Conservation (phyloP, 352 stramenopile genomes). For the Phytophthora brassicae region DNA sequence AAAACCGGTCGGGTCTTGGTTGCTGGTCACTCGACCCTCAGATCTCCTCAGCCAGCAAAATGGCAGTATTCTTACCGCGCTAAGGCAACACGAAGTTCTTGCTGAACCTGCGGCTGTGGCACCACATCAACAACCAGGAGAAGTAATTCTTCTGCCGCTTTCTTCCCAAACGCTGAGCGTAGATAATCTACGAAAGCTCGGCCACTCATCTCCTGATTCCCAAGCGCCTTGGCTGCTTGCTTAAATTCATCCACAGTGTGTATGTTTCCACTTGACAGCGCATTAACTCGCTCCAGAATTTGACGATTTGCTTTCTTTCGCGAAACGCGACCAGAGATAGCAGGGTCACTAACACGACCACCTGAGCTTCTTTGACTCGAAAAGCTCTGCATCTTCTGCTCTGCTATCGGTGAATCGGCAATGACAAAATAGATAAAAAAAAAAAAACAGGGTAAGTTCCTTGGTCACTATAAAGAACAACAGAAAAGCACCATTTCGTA, state of each 20-base stretch:
- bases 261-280: conserved; percentile 48
- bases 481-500: conserved; percentile 11
- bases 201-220: conserved; percentile 69
- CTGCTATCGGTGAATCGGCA: conserved; percentile 23
- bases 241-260: conserved; percentile 63
- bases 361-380: conserved; percentile 23
- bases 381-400: conserved; percentile 42
- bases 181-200: conserved; percentile 64
- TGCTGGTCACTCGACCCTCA: conserved; percentile 3
- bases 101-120: conserved; percentile 57
- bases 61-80: conserved; percentile 26
- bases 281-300: conserved; percentile 66
- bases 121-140: conserved; percentile 67
- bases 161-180: conserved; percentile 55
- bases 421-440: conserved; percentile 9
- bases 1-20: background rate
- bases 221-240: conserved; percentile 64
- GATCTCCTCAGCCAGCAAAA: background rate
- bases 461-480: background rate
- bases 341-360: conserved; percentile 23
- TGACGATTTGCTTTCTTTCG: conserved; percentile 69
- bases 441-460: conserved; percentile 12
- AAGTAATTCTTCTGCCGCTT: conserved; percentile 58
- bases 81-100: conserved; percentile 57
- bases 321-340: conserved; percentile 28